These are phyloP conservation scores for Monascus purpureus DNA, from an alignment of 495 filamentous ascomycete genomes.

Conservation along the genomic window DNA sequence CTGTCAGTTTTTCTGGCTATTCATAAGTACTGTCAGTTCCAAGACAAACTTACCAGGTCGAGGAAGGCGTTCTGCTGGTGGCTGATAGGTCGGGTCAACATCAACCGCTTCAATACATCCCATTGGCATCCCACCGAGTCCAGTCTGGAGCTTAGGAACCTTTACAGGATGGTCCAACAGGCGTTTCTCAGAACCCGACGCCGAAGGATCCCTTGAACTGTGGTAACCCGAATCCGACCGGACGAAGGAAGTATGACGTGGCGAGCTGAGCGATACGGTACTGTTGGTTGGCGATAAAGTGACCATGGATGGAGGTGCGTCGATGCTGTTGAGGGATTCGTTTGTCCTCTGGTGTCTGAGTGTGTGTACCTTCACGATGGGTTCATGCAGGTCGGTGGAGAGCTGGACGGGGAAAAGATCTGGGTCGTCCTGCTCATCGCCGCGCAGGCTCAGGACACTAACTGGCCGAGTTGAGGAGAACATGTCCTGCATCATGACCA, in stretches of 20 bases:
- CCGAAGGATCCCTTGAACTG: conserved; percentile 3
- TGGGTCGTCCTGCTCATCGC: conserved; percentile 75
- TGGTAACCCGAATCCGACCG: conserved; percentile 14
- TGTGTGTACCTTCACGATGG: conserved; percentile 42
- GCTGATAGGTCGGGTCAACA: conserved; percentile 72
- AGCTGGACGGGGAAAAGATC: conserved; percentile 74
- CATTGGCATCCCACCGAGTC: conserved; percentile 36
- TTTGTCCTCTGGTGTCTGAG: conserved; percentile 37
- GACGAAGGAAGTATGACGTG: conserved; percentile 4
- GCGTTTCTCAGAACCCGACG: conserved; percentile 2
- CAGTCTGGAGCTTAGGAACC: conserved; percentile 27
- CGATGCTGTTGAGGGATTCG: conserved; percentile 43
- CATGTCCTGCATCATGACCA: conserved; percentile 83
- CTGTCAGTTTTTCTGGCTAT: no score
- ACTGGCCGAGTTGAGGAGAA: conserved; percentile 81
- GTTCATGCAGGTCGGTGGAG: conserved; percentile 48
- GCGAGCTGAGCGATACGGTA: conserved; percentile 35
- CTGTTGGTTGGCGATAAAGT: conserved; percentile 53
- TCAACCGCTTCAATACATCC: conserved; percentile 87
- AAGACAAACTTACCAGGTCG: conserved; percentile 46
- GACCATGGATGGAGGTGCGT: conserved; percentile 27
- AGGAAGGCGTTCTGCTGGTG: conserved; percentile 53
- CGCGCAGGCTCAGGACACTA: conserved; percentile 72
- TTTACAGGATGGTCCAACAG: conserved; percentile 26
- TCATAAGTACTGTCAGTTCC: no score